Evolutionary conservation across 1,284 basidiomycete genomes (phyloP), one percentile per base, ranked within the genome.

Genomic region (Pseudomicrostroma phylloplanum): DNA sequence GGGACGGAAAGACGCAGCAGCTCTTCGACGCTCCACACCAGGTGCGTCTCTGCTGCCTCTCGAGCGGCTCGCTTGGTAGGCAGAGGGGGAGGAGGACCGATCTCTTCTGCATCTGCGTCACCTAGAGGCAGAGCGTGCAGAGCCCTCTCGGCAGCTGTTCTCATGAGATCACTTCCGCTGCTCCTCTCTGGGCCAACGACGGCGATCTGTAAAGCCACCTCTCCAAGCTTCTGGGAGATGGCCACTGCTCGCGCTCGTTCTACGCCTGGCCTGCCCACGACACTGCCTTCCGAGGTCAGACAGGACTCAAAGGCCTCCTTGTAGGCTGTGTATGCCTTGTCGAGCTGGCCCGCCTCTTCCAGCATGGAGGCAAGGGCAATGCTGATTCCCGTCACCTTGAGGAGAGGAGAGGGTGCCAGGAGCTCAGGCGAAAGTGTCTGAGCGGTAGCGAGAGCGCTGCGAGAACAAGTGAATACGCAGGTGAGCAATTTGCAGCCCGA

Each of bases 1-100:
- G 67, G 70, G 9, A 72, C 41, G 0, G 64, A 56, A 21, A 78
- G 64, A 6, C 68, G 58, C 53, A 77, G 65, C 21, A 77, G 67
- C 64, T 78, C 77, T 46, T 75, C 74, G 23, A 80, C 75, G 59
- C 74, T 76, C 79, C 79, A 80, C 0, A 70, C 67, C n/a, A 80
- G 61, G 65, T 74, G 73, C 26, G 68, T 59, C 57, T 80, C 79
- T 8, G 69, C 68, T 0, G 70, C 67, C 17, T 73, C 70, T 26
- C 60, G 53, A 8, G 51, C 51, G 51, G 51, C 51, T 15, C 21
- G 21, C 51, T 54, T 21, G 21, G 6, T 54, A 6, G 51, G 51
- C 15, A 54, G 25, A 17, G 51, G 51, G 21, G 51, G 25, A 17
- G 51, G 51, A 15, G 51, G 51, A 25, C 21, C 21, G 6, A 54